Evolutionary conservation across 257 asterid species (phyloP).

Genomic region (Solanum appendiculatum): DNA sequence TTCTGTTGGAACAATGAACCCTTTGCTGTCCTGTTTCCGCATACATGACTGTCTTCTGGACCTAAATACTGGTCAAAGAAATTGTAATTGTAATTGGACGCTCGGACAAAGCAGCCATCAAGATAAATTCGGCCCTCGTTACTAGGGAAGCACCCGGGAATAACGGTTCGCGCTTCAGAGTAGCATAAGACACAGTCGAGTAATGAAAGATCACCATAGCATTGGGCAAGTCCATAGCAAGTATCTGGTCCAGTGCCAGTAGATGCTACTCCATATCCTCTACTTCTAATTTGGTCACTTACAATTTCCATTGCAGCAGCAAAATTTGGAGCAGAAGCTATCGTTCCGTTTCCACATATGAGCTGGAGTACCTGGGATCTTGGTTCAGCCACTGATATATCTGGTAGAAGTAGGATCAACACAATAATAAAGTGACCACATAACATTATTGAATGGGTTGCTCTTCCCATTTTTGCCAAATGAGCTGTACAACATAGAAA

Average conservation of each 20-base stretch:
- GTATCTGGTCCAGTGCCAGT: constrained; percentile 4
- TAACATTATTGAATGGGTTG: neutral
- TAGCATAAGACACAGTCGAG: constrained; percentile 12
- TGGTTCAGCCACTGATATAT: constrained; percentile 7
- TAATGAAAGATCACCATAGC: constrained; percentile 21
- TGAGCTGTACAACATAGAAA: neutral
- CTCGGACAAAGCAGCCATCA: constrained; percentile 21
- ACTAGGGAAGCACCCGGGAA: constrained; percentile 5
- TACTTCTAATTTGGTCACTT: neutral
- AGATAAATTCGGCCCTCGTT: constrained; percentile 6
- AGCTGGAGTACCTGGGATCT: constrained; percentile 5
- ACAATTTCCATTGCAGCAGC: neutral
- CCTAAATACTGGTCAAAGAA: constrained; percentile 20
- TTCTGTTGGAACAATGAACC: constrained; percentile 20
- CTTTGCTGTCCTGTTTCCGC: constrained; percentile 42
- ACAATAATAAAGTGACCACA: neutral
- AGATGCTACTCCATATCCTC: constrained; percentile 4
- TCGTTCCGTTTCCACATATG: neutral
- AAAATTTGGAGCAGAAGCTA: neutral
- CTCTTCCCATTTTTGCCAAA: constrained; percentile 2
- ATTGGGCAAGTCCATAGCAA: constrained; percentile 13
- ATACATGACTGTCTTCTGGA: constrained; percentile 28
- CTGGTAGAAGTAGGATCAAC: neutral
- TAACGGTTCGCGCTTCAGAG: constrained; percentile 5
- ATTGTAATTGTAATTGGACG: constrained; percentile 1